Conservation (phyloP, 768 basidiomycete species). For the Floccularia luteovirens region DNA sequence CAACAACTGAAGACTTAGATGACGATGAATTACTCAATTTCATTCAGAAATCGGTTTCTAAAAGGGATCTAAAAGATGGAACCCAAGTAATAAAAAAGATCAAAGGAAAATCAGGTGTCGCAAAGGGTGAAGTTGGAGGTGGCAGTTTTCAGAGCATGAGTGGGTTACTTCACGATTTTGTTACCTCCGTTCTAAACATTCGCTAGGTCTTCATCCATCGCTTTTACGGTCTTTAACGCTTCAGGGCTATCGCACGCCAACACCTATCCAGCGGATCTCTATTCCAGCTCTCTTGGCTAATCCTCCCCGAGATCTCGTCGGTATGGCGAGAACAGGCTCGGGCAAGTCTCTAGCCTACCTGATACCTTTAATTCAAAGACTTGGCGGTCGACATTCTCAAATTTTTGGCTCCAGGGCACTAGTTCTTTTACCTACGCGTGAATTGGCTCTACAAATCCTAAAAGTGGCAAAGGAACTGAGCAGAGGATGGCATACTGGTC, state of each 20-base stretch:
- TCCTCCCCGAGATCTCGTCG: slow-evolving; percentile 89
- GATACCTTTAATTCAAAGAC: slow-evolving; percentile 82
- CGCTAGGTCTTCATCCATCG: slow-evolving; percentile 70
- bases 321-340: slow-evolving; percentile 97
- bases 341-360: slow-evolving; percentile 97
- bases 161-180: slow-evolving; percentile 23
- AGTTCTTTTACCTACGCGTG: slow-evolving; percentile 87
- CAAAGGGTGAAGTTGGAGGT: slow-evolving; percentile 78
- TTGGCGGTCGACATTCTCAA: slow-evolving; percentile 73
- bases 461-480: slow-evolving; percentile 94
- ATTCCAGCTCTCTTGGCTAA: slow-evolving; percentile 79
- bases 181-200: background rate
- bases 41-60: slow-evolving; percentile 62
- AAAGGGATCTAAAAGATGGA: slow-evolving; percentile 67
- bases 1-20: slow-evolving; percentile 33
- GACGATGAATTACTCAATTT: slow-evolving; percentile 59
- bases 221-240: slow-evolving; percentile 79
- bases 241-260: slow-evolving; percentile 93
- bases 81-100: slow-evolving; percentile 71
- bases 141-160: slow-evolving; percentile 98
- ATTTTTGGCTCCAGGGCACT: slow-evolving; percentile 81
- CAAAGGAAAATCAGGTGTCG: slow-evolving; percentile 63
- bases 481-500: slow-evolving; percentile 63
- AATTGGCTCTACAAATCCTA: slow-evolving; percentile 88
- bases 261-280: slow-evolving; percentile 89